Conservation (phyloP, 2,329 filamentous ascomycete species). For the Fusarium tjaetaba region DNA sequence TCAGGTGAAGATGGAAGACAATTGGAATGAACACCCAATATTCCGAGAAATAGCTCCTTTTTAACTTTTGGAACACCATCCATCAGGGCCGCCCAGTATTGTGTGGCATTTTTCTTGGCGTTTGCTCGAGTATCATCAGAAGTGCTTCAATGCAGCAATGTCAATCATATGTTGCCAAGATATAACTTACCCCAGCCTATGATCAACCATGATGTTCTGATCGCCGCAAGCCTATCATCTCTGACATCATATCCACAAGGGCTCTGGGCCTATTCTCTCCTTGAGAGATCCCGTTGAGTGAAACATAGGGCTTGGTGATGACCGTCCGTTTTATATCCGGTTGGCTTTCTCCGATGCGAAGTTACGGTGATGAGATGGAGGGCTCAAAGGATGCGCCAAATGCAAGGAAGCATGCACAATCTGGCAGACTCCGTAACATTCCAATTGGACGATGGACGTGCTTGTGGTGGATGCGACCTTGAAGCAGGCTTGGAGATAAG, state of each 20-base stretch:
- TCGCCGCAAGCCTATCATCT: not conserved
- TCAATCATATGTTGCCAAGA: not conserved
- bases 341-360: not conserved
- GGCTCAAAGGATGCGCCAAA: not conserved
- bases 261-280: not conserved
- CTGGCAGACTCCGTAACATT: slow-evolving; percentile 1
- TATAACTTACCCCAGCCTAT: not conserved
- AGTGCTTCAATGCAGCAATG: not conserved
- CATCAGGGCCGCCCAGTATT: not conserved
- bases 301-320: not conserved
- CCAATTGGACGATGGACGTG: slow-evolving; percentile 1
- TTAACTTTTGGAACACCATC: not conserved
- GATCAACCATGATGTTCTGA: not conserved
- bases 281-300: not conserved
- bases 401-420: slow-evolving; percentile 15
- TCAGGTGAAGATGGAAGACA: not conserved
- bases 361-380: not conserved
- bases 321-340: not conserved
- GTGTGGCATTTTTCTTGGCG: not conserved
- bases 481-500: not conserved
- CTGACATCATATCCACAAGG: slow-evolving; percentile 34
- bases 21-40: not conserved
- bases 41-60: not conserved
- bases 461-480: not conserved
- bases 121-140: too few species aligned